A percentile compares a stretch with the other conserved stretches of the same genome.
Conservation (phyloP, 768 basidiomycete genomes). For the Termitomyces sp. region DNA sequence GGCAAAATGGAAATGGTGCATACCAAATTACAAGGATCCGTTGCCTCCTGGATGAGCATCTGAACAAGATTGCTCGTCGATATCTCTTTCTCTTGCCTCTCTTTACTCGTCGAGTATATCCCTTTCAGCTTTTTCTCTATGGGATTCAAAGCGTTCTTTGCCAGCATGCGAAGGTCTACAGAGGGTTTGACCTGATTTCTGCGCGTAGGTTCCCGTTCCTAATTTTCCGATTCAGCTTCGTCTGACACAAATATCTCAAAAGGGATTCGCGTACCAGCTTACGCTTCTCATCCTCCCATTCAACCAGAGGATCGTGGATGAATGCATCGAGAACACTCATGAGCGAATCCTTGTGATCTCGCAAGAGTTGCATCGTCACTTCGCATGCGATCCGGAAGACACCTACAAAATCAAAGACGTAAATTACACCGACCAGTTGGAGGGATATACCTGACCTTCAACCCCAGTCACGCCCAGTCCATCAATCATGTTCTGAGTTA, state of each 20-base stretch:
- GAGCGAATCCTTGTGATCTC: conserved; percentile 87
- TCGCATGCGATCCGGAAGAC: conserved; percentile 91
- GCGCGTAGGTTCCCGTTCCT: conserved; percentile 40
- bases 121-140: conserved; percentile 86
- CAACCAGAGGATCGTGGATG: conserved; percentile 93
- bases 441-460: conserved; percentile 56
- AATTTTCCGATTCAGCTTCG: background rate
- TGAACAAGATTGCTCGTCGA: conserved; percentile 89
- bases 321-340: conserved; percentile 97
- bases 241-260: too few relatives aligned
- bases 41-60: conserved; percentile 87
- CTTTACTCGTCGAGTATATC: conserved; percentile 53
- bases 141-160: conserved; percentile 71
- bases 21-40: conserved; percentile 63
- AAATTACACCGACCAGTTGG: background rate
- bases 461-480: conserved; percentile 91
- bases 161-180: conserved; percentile 61
- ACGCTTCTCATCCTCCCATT: conserved; percentile 86
- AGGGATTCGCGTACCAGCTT: conserved; percentile 43
- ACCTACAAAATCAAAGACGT: conserved; percentile 38
- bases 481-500: conserved; percentile 91
- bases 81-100: conserved; percentile 52
- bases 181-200: conserved; percentile 46
- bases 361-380: conserved; percentile 81
- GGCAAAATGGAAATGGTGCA: conserved; percentile 12